These are phyloP conservation scores for Eremothecium coryli DNA, from an alignment of 1,139 yeast genomes.

Conservation along the genomic window DNA sequence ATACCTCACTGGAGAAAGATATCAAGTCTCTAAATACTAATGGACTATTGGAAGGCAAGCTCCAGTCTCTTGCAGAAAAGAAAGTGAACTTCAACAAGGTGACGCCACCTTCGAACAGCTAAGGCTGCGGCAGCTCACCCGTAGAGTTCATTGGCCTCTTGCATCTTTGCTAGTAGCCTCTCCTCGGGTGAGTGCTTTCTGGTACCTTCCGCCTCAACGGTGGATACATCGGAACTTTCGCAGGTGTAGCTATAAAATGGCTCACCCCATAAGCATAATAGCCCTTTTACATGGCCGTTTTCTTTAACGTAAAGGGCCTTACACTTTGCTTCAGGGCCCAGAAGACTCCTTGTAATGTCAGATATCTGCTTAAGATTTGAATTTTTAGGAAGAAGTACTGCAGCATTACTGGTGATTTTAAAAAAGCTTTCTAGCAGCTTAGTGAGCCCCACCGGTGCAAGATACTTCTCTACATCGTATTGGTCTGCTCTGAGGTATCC, in stretches of 20 bases:
- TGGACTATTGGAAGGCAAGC: slow-evolving; percentile 12
- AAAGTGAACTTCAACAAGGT: slow-evolving; percentile 15
- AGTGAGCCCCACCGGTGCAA: slow-evolving; percentile 44
- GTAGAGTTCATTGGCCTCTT: neutral
- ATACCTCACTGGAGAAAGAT: slow-evolving; percentile 14
- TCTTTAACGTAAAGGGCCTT: slow-evolving; percentile 41
- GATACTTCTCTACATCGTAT: slow-evolving; percentile 39
- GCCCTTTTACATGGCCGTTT: slow-evolving; percentile 43
- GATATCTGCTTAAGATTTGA: slow-evolving; percentile 51
- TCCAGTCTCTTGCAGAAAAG: slow-evolving; percentile 15
- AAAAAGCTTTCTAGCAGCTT: slow-evolving; percentile 37
- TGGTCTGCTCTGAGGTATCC: slow-evolving; percentile 39
- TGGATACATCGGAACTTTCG: too few relatives aligned
- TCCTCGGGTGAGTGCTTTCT: too few relatives aligned
- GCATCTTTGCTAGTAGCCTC: neutral
- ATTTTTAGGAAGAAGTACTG: slow-evolving; percentile 69
- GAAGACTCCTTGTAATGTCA: slow-evolving; percentile 37
- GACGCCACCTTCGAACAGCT: slow-evolving; percentile 22
- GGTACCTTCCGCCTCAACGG: too few relatives aligned
- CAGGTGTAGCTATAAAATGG: slow-evolving; percentile 18
- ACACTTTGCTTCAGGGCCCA: slow-evolving; percentile 39
- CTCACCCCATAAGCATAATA: slow-evolving; percentile 54
- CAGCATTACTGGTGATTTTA: slow-evolving; percentile 44
- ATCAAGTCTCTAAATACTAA: slow-evolving; percentile 12
- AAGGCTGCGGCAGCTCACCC: slow-evolving; percentile 3